Conservation (phyloP, 768 basidiomycete species). For the Trichaptum fuscoviolaceum region DNA sequence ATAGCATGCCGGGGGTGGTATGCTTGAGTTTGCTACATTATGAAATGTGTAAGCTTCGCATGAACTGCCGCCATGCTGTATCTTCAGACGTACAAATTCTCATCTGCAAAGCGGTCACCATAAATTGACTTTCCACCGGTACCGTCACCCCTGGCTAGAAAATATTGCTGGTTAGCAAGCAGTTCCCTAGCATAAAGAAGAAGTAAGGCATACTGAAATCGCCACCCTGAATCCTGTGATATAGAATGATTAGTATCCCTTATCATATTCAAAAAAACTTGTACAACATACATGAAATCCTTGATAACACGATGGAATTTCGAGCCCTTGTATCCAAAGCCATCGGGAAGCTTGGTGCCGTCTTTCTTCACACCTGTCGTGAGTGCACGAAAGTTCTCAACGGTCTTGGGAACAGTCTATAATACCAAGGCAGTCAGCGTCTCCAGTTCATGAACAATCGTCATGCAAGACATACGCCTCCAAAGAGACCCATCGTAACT, state of each 20-base stretch:
- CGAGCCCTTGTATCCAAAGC: slow-evolving; percentile 91
- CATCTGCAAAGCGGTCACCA: slow-evolving; percentile 85
- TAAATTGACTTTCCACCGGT: slow-evolving; percentile 96
- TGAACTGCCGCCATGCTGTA: background rate
- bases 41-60: slow-evolving; percentile 7
- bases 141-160: slow-evolving; percentile 75
- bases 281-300: slow-evolving; percentile 66
- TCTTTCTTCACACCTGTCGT: slow-evolving; percentile 78
- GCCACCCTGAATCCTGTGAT: slow-evolving; percentile 87
- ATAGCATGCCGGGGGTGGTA: slow-evolving; percentile 79
- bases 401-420: slow-evolving; percentile 93
- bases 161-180: slow-evolving; percentile 15
- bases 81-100: slow-evolving; percentile 73
- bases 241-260: slow-evolving; percentile 5
- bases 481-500: slow-evolving; percentile 89
- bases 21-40: slow-evolving; percentile 85
- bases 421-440: background rate
- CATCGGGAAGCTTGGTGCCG: slow-evolving; percentile 58
- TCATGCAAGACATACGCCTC: slow-evolving; percentile 49
- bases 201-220: slow-evolving; percentile 76
- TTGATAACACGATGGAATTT: slow-evolving; percentile 97
- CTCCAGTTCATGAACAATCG: background rate
- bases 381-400: slow-evolving; percentile 95
- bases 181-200: slow-evolving; percentile 10
- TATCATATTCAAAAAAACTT: slow-evolving; percentile 15